A percentile compares a stretch with the other conserved stretches of the same genome.
These are phyloP conservation scores for Aspergillus ostianus DNA, from an alignment of 495 filamentous ascomycete species.

Conservation along the genomic window DNA sequence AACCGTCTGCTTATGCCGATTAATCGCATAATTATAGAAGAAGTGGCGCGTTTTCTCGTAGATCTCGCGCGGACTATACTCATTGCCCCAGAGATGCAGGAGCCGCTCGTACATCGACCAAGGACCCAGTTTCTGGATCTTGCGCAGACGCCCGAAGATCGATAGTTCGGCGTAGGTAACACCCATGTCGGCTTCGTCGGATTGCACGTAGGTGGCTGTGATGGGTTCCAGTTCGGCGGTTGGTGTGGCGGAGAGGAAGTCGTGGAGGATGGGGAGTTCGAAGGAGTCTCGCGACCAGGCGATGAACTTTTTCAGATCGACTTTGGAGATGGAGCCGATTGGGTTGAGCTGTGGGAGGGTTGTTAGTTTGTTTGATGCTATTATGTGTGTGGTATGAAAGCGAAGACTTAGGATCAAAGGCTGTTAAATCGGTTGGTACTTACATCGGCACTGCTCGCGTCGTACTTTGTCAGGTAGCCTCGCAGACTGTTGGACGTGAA, in stretches of 20 bases:
- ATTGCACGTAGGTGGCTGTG: constrained; percentile 50
- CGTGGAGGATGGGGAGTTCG: constrained; percentile 66
- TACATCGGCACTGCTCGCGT: constrained; percentile 58
- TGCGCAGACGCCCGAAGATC: constrained; percentile 64
- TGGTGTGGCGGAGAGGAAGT: constrained; percentile 72
- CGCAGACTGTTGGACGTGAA: constrained; percentile 38
- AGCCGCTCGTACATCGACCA: constrained; percentile 69
- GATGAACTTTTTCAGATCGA: constrained; percentile 78
- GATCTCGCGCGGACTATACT: constrained; percentile 43
- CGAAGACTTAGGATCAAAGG: not conserved
- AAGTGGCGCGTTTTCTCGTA: constrained; percentile 67
- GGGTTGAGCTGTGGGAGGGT: constrained; percentile 52
- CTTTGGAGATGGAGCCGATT: constrained; percentile 69
- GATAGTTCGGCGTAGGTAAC: constrained; percentile 55
- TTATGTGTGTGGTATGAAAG: no score
- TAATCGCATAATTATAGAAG: constrained; percentile 55
- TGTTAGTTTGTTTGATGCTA: constrained; percentile 8
- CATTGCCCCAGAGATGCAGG: constrained; percentile 65
- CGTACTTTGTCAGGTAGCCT: constrained; percentile 75
- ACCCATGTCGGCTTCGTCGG: constrained; percentile 76
- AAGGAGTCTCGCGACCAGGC: constrained; percentile 61
- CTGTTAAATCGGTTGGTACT: constrained; percentile 1
- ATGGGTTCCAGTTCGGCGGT: constrained; percentile 86
- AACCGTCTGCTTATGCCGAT: constrained; percentile 67
- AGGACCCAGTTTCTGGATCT: constrained; percentile 70